Percentiles rank a stretch among this genome's conserved stretches.
phyloP scores from a whole-genome alignment of 208 protist species.

The Naegleria gruberi region DNA sequence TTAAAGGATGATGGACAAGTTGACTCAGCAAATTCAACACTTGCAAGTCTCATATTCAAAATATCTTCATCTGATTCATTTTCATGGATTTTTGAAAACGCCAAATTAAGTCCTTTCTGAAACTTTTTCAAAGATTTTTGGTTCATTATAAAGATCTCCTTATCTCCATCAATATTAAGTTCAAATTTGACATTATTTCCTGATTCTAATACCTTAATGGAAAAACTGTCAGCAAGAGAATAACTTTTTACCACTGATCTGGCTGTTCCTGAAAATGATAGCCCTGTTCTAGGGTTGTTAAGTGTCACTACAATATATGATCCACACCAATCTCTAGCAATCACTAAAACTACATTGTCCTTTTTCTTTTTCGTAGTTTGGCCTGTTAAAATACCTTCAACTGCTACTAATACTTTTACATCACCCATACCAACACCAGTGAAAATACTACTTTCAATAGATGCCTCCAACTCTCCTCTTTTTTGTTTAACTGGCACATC shows the following conservation, averaged over 20 bases:
- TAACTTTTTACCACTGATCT: not conserved
- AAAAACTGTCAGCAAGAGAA: not conserved
- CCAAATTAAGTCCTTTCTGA: not conserved
- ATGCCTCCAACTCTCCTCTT: not conserved
- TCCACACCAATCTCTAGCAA: slow-evolving; percentile 1
- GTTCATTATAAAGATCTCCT: not conserved
- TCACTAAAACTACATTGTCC: not conserved
- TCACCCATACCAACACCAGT: not conserved
- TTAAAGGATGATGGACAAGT: not conserved
- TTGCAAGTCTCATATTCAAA: not conserved
- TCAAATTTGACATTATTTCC: not conserved
- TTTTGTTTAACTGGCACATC: not conserved
- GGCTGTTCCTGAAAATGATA: not conserved
- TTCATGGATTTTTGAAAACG: not conserved
- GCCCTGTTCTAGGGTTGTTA: not conserved
- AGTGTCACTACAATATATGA: not conserved
- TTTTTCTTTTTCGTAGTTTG: not conserved
- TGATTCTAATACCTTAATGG: not conserved
- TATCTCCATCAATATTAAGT: not conserved
- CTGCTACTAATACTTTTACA: not conserved
- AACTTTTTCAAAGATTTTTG: not conserved
- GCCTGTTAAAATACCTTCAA: not conserved
- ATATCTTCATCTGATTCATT: not conserved
- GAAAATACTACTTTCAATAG: not conserved
- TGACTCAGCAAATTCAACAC: not conserved